These are phyloP conservation scores for Juncus effusus DNA, from an alignment of 176 grass and related monocot species.

Conservation along the genomic window DNA sequence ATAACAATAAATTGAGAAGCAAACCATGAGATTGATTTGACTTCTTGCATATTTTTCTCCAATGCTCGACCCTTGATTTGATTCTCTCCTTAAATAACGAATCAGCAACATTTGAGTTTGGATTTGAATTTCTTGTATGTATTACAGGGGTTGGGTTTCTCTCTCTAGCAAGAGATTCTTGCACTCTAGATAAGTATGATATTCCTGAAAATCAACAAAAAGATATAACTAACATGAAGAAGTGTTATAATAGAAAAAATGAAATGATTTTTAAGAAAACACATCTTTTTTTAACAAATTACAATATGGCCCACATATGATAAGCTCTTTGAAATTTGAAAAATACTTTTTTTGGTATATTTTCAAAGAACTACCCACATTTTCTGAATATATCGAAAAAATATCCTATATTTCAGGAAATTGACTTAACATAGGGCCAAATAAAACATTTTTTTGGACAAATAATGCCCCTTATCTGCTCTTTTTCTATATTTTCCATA, in stretches of 20 bases:
- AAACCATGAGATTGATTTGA: constrained; percentile 63
- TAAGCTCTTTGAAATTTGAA: too few species aligned
- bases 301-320: too few species aligned
- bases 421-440: too few species aligned
- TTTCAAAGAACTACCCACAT: too few species aligned
- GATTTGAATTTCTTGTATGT: constrained; percentile 20
- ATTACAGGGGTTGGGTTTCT: constrained; percentile 34
- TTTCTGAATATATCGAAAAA: too few species aligned
- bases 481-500: too few species aligned
- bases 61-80: constrained; percentile 56
- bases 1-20: background rate
- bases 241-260: background rate
- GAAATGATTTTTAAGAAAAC: constrained; percentile 10
- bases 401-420: too few species aligned
- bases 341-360: too few species aligned
- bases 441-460: too few species aligned
- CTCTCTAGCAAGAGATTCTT: constrained; percentile 75
- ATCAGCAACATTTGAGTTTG: constrained; percentile 58
- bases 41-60: constrained; percentile 44
- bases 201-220: constrained; percentile 54
- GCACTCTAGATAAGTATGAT: constrained; percentile 90
- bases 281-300: constrained; percentile 20
- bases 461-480: too few species aligned
- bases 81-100: constrained; percentile 68
- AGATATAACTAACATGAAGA: background rate